Conservation (phyloP, 2,329 filamentous ascomycete genomes). For the Pyrenochaeta sp. region DNA sequence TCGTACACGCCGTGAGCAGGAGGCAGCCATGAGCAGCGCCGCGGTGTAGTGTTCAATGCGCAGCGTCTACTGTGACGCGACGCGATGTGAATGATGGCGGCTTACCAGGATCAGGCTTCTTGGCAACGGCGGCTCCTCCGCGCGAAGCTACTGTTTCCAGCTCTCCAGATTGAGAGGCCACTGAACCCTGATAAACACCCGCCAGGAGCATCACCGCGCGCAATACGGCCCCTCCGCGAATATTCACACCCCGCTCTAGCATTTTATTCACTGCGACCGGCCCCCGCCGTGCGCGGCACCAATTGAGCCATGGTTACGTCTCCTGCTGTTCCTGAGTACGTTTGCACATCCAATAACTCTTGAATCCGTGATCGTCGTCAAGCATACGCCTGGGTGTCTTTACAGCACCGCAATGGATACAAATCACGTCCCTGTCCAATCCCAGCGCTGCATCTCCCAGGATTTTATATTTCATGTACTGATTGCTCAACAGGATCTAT, state of each 20-base stretch:
- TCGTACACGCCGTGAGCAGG: conserved; percentile 1
- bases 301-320: conserved; percentile 52
- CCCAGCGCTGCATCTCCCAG: not conserved
- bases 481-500: conserved; percentile 71
- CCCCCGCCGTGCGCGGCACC: conserved; percentile 31
- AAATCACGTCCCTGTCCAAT: not conserved
- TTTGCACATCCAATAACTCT: conserved; percentile 25
- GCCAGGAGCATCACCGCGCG: conserved; percentile 14
- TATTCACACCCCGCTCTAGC: conserved; percentile 18
- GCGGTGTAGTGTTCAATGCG: not conserved
- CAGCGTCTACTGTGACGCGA: conserved; percentile 18
- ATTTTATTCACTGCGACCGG: conserved; percentile 5
- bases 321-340: conserved; percentile 56
- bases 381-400: not conserved
- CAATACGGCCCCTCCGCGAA: conserved; percentile 18
- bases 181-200: conserved; percentile 25
- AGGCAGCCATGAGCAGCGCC: conserved; percentile 14
- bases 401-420: not conserved
- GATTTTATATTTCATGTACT: not conserved
- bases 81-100: conserved; percentile 18
- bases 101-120: conserved; percentile 14
- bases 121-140: conserved; percentile 26
- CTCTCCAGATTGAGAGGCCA: conserved; percentile 23
- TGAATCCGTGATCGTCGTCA: conserved; percentile 3
- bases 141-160: conserved; percentile 25